A percentile compares a stretch with the other conserved stretches of the same genome.
phyloP scores from a whole-genome alignment of 306 rosid species.

The Ammopiptanthus mongolicus region DNA sequence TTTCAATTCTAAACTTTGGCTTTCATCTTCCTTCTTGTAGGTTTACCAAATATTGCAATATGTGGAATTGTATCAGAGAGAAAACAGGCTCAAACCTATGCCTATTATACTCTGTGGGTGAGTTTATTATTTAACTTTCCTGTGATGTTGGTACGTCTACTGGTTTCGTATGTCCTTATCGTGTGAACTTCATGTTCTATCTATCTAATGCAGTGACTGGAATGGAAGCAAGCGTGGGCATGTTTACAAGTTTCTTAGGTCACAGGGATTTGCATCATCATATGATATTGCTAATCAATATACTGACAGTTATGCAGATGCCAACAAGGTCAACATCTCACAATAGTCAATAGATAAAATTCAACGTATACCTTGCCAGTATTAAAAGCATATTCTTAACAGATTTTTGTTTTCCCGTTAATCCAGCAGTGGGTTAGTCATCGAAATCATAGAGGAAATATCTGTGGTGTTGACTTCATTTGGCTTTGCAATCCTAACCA shows the following conservation, averaged over 20 bases:
- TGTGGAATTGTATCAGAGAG: conserved; percentile 76
- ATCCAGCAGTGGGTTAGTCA: conserved; percentile 89
- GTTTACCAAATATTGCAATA: conserved; percentile 77
- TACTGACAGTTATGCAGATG: conserved; percentile 72
- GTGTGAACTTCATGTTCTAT: conserved; percentile 15
- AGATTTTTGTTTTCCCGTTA: not conserved
- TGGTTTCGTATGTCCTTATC: conserved; percentile 13
- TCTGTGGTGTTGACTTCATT: conserved; percentile 89
- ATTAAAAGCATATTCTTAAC: not conserved
- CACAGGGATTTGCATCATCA: conserved; percentile 88
- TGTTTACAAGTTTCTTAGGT: conserved; percentile 87
- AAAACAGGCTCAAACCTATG: conserved; percentile 72
- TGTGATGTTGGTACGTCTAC: conserved; percentile 10
- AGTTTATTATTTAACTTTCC: conserved; percentile 32
- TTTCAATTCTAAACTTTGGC: not conserved
- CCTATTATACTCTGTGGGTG: conserved; percentile 94
- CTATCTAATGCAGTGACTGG: conserved; percentile 69
- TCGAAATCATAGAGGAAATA: conserved; percentile 92
- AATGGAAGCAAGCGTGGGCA: conserved; percentile 98
- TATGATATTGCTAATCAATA: conserved; percentile 87
- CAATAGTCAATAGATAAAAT: not conserved
- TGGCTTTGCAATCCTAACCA: conserved; percentile 95
- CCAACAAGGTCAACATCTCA: conserved; percentile 62
- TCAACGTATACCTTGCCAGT: not conserved
- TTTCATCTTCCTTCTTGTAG: conserved; percentile 33